Evolutionary conservation across 257 asterid species (phyloP).

Genomic region (Rehmannia glutinosa): DNA sequence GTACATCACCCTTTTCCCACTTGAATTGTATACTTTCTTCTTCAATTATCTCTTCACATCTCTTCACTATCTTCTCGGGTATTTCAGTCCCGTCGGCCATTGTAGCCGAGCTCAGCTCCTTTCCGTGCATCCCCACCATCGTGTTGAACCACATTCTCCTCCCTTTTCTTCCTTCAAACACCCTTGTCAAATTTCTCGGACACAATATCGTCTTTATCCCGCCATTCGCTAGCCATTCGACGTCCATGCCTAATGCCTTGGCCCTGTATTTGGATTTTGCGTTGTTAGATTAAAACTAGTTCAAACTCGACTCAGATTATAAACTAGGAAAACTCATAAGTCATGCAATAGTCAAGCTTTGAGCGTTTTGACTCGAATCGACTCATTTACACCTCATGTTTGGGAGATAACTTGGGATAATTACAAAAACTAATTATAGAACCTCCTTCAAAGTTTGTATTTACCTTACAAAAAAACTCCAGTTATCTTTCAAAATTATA

Average conservation of each 20-base stretch:
- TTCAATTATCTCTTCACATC: conserved; percentile 76
- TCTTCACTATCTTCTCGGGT: conserved; percentile 47
- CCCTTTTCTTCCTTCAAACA: conserved; percentile 71
- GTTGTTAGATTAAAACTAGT: neutral
- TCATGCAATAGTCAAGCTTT: neutral
- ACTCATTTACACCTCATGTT: no score
- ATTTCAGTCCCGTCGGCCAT: conserved; percentile 79
- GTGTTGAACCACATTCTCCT: conserved; percentile 89
- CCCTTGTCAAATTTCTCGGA: conserved; percentile 62
- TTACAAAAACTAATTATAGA: no score
- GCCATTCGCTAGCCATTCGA: conserved; percentile 75
- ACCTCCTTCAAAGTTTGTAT: no score
- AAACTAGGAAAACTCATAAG: neutral
- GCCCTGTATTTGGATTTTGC: conserved; percentile 46
- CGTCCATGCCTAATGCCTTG: conserved; percentile 63
- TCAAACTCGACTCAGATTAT: neutral
- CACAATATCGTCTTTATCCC: conserved; percentile 55
- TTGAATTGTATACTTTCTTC: conserved; percentile 92
- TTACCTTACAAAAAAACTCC: no score
- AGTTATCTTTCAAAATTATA: no score
- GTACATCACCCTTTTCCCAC: conserved; percentile 79
- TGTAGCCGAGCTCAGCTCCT: conserved; percentile 73
- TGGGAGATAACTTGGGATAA: no score
- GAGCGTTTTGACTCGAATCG: neutral
- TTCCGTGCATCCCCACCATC: conserved; percentile 78